Evolutionary conservation across 2,329 filamentous ascomycete genomes (phyloP), one percentile per base, ranked within the genome.

Genomic region (Akanthomyces lecanii): DNA sequence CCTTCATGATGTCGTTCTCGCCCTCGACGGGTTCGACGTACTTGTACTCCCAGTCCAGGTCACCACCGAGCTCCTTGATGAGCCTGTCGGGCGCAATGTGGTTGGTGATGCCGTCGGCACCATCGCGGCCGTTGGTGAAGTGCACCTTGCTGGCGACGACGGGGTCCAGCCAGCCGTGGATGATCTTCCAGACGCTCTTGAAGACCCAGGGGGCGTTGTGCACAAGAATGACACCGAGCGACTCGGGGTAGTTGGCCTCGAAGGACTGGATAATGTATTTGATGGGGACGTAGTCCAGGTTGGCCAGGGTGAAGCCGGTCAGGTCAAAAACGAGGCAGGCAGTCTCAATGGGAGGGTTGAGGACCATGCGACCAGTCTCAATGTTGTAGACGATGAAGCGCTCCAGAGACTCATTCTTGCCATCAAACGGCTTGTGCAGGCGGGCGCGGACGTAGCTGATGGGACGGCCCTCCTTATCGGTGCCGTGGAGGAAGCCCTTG

Each of bases 181-280:
- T 90, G 67, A 91, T 85, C 66, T 79, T 86, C 89, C 75, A 76
- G 12, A 75, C 68, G 10, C 74, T 71, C 68, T 76, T 78, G 76
- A 92, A 91, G 53, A 91, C 78, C 84, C 88, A 91, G 3, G 89
- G 89, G 0, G 89, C 84, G 71, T 91, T 90, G 78, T 91, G 89
- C 52, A 92, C 86, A 48, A 91, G 82, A 4, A 91, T 86, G 1
- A 82, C 78, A 44, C 88, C 89, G 2, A 92, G 78, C 0, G 85
- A 89, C 72, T 92, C 89, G 1, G 89, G 89, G 69, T 91, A 92
- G 70, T 91, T 89, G 55, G 89, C 88, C 76, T 92, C 89, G 69
- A 92, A 90, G 70, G 88, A 89, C 68, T 90, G 89, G 74, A 91
- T 89, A 78, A 92, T 89, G 76, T 91, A 91, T 68, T 90, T 91